A percentile compares a stretch with the other conserved stretches of the same genome.
Evolutionary conservation across 345 rosid genomes (phyloP).

Genomic region (Linum trigynum): DNA sequence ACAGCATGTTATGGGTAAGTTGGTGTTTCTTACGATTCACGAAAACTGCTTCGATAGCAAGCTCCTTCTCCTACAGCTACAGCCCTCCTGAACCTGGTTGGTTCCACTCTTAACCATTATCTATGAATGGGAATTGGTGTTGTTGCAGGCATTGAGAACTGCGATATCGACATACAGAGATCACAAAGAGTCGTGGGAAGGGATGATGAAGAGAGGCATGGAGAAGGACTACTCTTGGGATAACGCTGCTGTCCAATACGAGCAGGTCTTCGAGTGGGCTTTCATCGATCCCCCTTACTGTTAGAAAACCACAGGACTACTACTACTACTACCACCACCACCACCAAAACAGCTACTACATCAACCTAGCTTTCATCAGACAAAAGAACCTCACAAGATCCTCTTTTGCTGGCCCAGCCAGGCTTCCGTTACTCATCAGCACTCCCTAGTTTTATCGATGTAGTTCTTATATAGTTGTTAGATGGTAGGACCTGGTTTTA

Average conservation of each 20-base stretch:
- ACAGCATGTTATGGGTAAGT: slow-evolving; percentile 68
- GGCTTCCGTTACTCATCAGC: no score
- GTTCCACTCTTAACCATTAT: no score
- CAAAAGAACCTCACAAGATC: no score
- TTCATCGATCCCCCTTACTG: slow-evolving; percentile 66
- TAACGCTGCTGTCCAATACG: slow-evolving; percentile 75
- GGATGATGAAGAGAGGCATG: slow-evolving; percentile 78
- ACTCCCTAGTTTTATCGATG: no score
- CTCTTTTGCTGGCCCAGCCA: no score
- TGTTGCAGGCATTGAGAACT: slow-evolving; percentile 46
- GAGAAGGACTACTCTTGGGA: slow-evolving; percentile 64
- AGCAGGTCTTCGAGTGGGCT: slow-evolving; percentile 81
- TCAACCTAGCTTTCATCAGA: no score
- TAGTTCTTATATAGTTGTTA: no score
- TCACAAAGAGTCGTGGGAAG: slow-evolving; percentile 63
- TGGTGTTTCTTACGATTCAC: background rate
- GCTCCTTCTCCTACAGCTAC: no score
- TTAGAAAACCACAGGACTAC: background rate
- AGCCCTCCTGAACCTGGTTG: no score
- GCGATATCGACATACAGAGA: slow-evolving; percentile 67
- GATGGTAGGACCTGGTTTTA: no score
- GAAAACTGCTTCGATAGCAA: background rate
- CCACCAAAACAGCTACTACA: no score
- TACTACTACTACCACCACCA: no score
- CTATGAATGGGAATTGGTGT: background rate